A percentile compares a stretch with the other conserved stretches of the same genome.
Evolutionary conservation across 2,329 filamentous ascomycete species (phyloP).

Genomic region (Aspergillus unguis): DNA sequence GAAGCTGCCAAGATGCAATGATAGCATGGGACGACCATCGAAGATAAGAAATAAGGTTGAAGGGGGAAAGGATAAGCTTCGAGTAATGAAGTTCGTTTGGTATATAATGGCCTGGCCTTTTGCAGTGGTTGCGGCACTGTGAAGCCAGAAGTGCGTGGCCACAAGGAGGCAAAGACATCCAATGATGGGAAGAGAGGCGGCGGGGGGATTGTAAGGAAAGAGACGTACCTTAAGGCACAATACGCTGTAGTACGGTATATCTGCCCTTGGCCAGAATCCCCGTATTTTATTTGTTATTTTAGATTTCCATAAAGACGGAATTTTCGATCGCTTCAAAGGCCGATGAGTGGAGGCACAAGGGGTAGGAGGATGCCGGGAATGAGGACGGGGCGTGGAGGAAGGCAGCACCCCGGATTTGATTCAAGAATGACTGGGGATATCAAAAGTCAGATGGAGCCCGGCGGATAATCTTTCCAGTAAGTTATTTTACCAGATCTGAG

Average conservation of each 20-base stretch:
- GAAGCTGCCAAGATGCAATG: conserved; percentile 6
- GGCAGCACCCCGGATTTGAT: conserved; percentile 15
- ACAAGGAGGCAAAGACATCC: conserved; percentile 20
- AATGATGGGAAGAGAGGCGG: conserved; percentile 17
- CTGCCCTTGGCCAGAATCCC: conserved; percentile 9
- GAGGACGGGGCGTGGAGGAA: conserved; percentile 24
- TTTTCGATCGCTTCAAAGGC: conserved; percentile 17
- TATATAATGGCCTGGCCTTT: background rate
- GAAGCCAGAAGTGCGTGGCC: conserved; percentile 27
- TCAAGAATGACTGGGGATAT: conserved; percentile 7
- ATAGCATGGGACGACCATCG: background rate
- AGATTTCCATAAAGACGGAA: conserved; percentile 8
- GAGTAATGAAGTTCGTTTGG: background rate
- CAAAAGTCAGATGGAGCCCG: conserved; percentile 12
- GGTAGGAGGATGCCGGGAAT: conserved; percentile 22
- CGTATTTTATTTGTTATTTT: conserved; percentile 22
- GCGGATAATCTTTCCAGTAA: conserved; percentile 16
- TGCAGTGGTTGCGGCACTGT: conserved; percentile 23
- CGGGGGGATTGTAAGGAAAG: conserved; percentile 15
- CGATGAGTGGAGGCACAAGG: conserved; percentile 28
- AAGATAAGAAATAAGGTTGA: conserved; percentile 8
- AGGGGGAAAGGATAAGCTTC: background rate
- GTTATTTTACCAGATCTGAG: conserved; percentile 19
- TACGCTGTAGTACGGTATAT: conserved; percentile 16
- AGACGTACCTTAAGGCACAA: conserved; percentile 25